These are phyloP conservation scores for Fusarium falciforme DNA, from an alignment of 2,329 filamentous ascomycete genomes.

Conservation along the genomic window DNA sequence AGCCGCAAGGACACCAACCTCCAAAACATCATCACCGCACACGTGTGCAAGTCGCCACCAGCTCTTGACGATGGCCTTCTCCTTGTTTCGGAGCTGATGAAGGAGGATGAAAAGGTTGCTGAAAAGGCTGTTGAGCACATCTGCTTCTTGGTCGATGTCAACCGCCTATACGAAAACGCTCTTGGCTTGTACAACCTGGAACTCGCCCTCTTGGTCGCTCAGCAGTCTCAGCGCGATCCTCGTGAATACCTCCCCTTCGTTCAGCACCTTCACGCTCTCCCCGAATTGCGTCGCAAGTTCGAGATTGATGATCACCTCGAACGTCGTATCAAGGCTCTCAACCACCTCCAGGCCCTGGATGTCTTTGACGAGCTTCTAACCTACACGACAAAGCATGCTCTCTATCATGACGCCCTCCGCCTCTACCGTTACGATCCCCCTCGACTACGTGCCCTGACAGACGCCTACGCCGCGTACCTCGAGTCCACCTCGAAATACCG, in stretches of 20 bases:
- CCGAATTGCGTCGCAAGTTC: conserved; percentile 78
- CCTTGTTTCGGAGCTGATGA: conserved; percentile 81
- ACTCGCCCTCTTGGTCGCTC: conserved; percentile 88
- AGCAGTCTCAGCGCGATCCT: conserved; percentile 95
- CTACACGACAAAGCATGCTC: conserved; percentile 82
- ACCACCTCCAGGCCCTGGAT: conserved; percentile 78
- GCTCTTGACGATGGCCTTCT: conserved; percentile 86
- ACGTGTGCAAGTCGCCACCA: conserved; percentile 93
- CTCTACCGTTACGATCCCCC: conserved; percentile 85
- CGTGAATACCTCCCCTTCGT: conserved; percentile 96
- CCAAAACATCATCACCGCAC: conserved; percentile 93
- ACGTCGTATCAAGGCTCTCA: conserved; percentile 80
- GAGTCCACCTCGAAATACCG: conserved; percentile 80
- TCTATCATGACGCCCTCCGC: conserved; percentile 82
- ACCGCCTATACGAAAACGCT: conserved; percentile 89
- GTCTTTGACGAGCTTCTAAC: conserved; percentile 81
- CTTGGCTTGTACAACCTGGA: conserved; percentile 93
- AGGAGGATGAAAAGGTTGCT: conserved; percentile 75
- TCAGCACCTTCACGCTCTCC: conserved; percentile 82
- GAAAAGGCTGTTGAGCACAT: conserved; percentile 96
- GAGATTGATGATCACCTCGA: conserved; percentile 90
- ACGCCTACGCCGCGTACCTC: conserved; percentile 83
- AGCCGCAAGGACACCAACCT: conserved; percentile 73
- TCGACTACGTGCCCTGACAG: conserved; percentile 75
- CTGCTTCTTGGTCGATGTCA: conserved; percentile 95